Percentiles rank a stretch among this genome's conserved stretches.
phyloP scores from a whole-genome alignment of 2,329 filamentous ascomycete species.

The Harringtonia lauricola region DNA sequence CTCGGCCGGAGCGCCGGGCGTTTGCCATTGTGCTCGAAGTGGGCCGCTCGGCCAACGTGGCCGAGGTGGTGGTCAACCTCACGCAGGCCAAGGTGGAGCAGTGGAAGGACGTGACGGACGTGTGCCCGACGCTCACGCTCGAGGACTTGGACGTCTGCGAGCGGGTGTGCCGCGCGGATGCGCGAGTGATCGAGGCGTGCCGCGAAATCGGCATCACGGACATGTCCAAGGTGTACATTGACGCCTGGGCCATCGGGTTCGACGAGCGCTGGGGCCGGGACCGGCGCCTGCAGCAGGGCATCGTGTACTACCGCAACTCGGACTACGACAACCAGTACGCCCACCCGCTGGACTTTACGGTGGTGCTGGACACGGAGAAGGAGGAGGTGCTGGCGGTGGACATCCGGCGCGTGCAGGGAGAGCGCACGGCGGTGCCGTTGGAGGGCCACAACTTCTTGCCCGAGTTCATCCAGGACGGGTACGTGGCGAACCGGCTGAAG shows the following conservation, averaged over 20 bases:
- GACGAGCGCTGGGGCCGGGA: constrained; percentile 78
- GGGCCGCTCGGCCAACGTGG: constrained; percentile 57
- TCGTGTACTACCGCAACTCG: constrained; percentile 90
- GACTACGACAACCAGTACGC: constrained; percentile 82
- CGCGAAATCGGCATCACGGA: constrained; percentile 70
- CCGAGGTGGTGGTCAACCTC: constrained; percentile 71
- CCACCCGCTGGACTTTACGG: constrained; percentile 86
- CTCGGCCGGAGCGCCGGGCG: constrained; percentile 51
- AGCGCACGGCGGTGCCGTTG: constrained; percentile 58
- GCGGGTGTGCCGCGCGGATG: constrained; percentile 61
- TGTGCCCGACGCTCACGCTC: constrained; percentile 88
- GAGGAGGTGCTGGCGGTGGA: constrained; percentile 73
- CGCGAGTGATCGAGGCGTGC: constrained; percentile 84
- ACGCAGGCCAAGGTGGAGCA: constrained; percentile 51
- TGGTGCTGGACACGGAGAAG: constrained; percentile 76
- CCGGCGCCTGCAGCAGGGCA: constrained; percentile 75
- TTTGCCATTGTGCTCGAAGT: constrained; percentile 77
- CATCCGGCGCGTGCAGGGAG: constrained; percentile 65
- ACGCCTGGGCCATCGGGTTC: constrained; percentile 92
- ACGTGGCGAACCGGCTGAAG: constrained; percentile 60
- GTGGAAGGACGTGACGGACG: constrained; percentile 66
- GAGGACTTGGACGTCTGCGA: constrained; percentile 81
- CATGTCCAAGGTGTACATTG: constrained; percentile 93
- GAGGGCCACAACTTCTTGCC: constrained; percentile 71
- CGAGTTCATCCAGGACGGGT: constrained; percentile 64